These are phyloP conservation scores for Coniosporium tulheliwenetii DNA, from an alignment of 2,329 filamentous ascomycete genomes.

Conservation along the genomic window DNA sequence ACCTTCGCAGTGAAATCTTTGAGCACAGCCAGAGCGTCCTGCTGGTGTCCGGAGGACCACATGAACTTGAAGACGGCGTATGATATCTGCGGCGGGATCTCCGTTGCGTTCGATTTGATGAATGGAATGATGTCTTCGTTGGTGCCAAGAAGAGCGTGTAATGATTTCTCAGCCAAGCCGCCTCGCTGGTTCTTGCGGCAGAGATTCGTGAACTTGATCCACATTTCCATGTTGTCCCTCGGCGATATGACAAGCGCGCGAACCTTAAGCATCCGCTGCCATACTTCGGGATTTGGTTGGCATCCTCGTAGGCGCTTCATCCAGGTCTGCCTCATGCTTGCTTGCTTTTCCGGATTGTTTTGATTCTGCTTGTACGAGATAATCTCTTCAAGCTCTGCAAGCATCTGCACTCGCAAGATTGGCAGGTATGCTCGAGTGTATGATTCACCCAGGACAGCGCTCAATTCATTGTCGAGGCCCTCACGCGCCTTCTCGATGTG, in stretches of 20 bases:
- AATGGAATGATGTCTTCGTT: constrained; percentile 7
- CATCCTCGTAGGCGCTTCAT: constrained; percentile 88
- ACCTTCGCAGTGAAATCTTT: constrained; percentile 46
- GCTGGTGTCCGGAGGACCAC: constrained; percentile 68
- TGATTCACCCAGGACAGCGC: constrained; percentile 90
- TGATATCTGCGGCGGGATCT: constrained; percentile 61
- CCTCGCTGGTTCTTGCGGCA: constrained; percentile 93
- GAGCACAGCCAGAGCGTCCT: constrained; percentile 42
- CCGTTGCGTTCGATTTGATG: constrained; percentile 18
- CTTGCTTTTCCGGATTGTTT: constrained; percentile 68
- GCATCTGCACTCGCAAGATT: constrained; percentile 97
- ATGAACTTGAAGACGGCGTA: constrained; percentile 97
- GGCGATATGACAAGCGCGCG: constrained; percentile 83
- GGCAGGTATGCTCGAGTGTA: constrained; percentile 96
- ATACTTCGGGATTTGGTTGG: constrained; percentile 93
- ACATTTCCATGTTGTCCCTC: constrained; percentile 93
- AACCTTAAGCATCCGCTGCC: constrained; percentile 95
- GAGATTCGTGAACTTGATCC: constrained; percentile 97
- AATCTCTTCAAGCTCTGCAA: constrained; percentile 94
- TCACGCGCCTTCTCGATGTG: constrained; percentile 89
- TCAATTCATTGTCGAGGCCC: constrained; percentile 87
- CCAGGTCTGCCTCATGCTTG: constrained; percentile 86
- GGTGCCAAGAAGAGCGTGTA: constrained; percentile 70
- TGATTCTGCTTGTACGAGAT: constrained; percentile 90
- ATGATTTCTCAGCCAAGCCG: constrained; percentile 85